Base-by-base conservation (phyloP, 2,329 filamentous ascomycete species). In the Claviceps pusilla region DNA sequence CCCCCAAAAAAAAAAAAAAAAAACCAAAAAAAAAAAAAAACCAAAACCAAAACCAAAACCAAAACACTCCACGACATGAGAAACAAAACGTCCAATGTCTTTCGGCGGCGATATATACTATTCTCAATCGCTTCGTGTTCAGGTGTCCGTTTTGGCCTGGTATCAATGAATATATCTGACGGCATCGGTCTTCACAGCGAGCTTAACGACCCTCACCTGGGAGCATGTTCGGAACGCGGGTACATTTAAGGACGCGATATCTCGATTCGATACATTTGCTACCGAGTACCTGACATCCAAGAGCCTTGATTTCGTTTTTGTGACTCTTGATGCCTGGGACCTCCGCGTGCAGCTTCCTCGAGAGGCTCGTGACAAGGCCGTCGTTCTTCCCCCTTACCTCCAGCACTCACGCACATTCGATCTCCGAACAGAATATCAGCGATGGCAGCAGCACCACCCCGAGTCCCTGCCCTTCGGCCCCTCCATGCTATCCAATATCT, bases 391-490 rank as follows among this genome's bases (percentile, higher is more conserved):
- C 28, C 87, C 91, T 10, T 98, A 98, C 70, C 80, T 98, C 57
- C 93, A 98, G 74, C 93, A 98, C 75, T 96, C 93, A 43, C 85
- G 93, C 57, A 95, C 91, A 55, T 98, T 97, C 68, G 93, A 97
- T 68, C 80, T 98, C 55, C 87, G 93, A 59, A 95, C 89, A 64
- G 93, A 98, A 73, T 98, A 98, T 69, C 90, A 96, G 74, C 82
- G 90, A 68, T 98, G 93, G 90, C 93, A 97, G 72, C 89, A 94
- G 65, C 91, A 97, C 70, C 93, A 98, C 66, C 93, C 93, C 43
- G 93, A 98, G 74, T 96, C 91, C 55, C 79, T 98, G 54, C 91
- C 93, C 3, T 98, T 97, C 66, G 93, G 91, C 19, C 91, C 93
- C 51, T 95, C 89, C 56, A 94, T 93, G 69, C 79, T 98, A 60